Evolutionary conservation across 2,329 filamentous ascomycete genomes (phyloP), one percentile per base, ranked within the genome.

Genomic region (Diatrype stigma): DNA sequence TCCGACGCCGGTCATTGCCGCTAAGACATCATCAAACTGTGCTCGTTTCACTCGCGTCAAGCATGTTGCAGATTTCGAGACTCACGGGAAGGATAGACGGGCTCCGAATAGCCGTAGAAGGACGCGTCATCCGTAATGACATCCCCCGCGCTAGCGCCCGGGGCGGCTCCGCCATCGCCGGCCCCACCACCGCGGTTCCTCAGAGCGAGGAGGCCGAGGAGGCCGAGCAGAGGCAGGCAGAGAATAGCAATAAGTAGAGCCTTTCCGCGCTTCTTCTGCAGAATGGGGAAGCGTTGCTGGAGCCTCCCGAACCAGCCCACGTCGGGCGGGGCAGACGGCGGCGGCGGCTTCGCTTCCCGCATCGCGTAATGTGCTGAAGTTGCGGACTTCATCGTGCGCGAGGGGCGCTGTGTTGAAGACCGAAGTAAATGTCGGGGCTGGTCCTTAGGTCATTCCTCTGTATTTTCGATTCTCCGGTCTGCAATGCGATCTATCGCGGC

Each of bases 1-100:
- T 10, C 84, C 86, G 5, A 76, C 69, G 16, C 86, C 86, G 56
- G 67, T 76, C 73, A 84, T 70, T 30, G 71, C 61, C n/a, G 77
- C 76, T 79, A 47, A 6, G 22, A 26, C 40, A 19, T 6, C 5
- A 45, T 14, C 46, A 30, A 26, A 50, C 44, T 23, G 50, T 57
- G 47, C 54, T 44, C 37, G 14, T 38, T 17, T 11, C 40, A 42
- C 45, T 26, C 21, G 26, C 38, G 8, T 35, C 2, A 1, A 17
- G 42, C 3, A 1, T 1, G 10, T 16, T 4, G 26, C 6, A 17
- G 30, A 22, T 3, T 2, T 35, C 16, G 21, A 16, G 35, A 69
- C 76, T 63, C 58, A 79, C 76, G 77, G 7, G 77, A 76, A 4
- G 77, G 77, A 56, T 80, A 79, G 0, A 79, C 72, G 0, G 74